These are phyloP conservation scores for Colletotrichum camelliae DNA, from an alignment of 2,329 filamentous ascomycete genomes.

Conservation along the genomic window DNA sequence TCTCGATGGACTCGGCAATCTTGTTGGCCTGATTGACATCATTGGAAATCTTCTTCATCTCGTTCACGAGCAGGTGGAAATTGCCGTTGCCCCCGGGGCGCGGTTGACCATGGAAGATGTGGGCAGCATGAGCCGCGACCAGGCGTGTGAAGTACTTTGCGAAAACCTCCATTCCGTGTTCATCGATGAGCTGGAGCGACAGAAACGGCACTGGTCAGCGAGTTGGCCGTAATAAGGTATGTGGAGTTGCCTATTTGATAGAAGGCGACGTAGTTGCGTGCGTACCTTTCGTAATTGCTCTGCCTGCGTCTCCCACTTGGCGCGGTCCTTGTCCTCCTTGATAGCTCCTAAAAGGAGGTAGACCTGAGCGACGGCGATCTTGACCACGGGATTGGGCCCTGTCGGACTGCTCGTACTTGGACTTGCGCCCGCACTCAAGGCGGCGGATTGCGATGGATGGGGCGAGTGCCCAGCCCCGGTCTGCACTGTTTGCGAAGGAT, in stretches of 20 bases:
- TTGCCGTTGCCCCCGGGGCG: slow-evolving; percentile 79
- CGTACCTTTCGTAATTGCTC: slow-evolving; percentile 91
- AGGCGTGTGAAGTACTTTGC: slow-evolving; percentile 94
- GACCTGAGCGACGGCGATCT: slow-evolving; percentile 94
- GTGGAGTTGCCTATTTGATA: not conserved
- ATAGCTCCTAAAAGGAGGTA: slow-evolving; percentile 93
- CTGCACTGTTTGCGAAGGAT: slow-evolving; percentile 62
- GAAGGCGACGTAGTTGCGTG: not conserved
- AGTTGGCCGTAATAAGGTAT: not conserved
- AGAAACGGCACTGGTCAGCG: slow-evolving; percentile 14
- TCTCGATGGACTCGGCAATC: slow-evolving; percentile 93
- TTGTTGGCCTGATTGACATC: slow-evolving; percentile 84
- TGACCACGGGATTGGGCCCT: slow-evolving; percentile 74
- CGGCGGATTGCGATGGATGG: slow-evolving; percentile 61
- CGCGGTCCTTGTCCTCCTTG: slow-evolving; percentile 88
- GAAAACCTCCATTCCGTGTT: slow-evolving; percentile 99
- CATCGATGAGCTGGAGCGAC: slow-evolving; percentile 80
- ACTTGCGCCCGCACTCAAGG: slow-evolving; percentile 65
- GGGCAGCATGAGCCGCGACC: slow-evolving; percentile 86
- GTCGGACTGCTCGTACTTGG: slow-evolving; percentile 68
- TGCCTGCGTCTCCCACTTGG: slow-evolving; percentile 91
- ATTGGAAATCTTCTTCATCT: slow-evolving; percentile 85
- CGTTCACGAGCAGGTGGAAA: slow-evolving; percentile 80
- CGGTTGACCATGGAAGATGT: slow-evolving; percentile 85
- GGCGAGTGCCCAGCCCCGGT: slow-evolving; percentile 62